phyloP scores from a whole-genome alignment of 805 yeast species.

The Kodamaea sagamina region DNA sequence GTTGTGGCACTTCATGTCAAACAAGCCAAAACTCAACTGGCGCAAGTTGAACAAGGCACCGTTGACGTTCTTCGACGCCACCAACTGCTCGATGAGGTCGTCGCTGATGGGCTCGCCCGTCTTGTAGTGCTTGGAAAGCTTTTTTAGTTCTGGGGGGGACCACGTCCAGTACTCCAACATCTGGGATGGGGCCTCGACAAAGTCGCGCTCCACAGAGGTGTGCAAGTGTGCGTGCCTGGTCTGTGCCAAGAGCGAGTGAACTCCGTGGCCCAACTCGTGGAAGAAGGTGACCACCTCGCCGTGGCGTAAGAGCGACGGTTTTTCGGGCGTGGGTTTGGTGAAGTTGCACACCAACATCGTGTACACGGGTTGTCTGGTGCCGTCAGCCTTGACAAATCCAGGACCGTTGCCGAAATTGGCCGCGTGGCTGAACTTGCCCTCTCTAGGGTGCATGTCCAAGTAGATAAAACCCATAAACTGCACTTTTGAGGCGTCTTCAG shows the following conservation, averaged over 20 bases:
- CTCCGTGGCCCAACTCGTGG: conserved; percentile 90
- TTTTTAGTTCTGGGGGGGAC: conserved; percentile 60
- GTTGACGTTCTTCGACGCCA: conserved; percentile 71
- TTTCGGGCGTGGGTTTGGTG: conserved; percentile 67
- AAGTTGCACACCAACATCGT: conserved; percentile 85
- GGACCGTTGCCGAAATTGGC: conserved; percentile 74
- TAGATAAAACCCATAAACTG: conserved; percentile 76
- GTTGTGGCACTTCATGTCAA: conserved; percentile 73
- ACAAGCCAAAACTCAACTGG: conserved; percentile 76
- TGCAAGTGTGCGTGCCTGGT: conserved; percentile 67
- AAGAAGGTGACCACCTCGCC: conserved; percentile 79
- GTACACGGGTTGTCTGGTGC: conserved; percentile 60
- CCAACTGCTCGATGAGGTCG: conserved; percentile 55
- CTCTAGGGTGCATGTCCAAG: conserved; percentile 82
- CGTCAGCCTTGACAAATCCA: conserved; percentile 54
- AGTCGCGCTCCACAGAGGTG: conserved; percentile 77
- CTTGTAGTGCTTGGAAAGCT: conserved; percentile 66
- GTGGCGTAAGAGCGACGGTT: conserved; percentile 77
- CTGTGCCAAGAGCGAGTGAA: conserved; percentile 71
- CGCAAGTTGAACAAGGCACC: conserved; percentile 71
- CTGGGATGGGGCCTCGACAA: conserved; percentile 91
- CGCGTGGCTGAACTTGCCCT: conserved; percentile 86
- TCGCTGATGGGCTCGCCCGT: conserved; percentile 60
- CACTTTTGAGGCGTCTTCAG: neutral
- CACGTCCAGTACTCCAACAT: conserved; percentile 89